Conservation (phyloP, 331 rosid genomes). For the Spiraea crenata region DNA sequence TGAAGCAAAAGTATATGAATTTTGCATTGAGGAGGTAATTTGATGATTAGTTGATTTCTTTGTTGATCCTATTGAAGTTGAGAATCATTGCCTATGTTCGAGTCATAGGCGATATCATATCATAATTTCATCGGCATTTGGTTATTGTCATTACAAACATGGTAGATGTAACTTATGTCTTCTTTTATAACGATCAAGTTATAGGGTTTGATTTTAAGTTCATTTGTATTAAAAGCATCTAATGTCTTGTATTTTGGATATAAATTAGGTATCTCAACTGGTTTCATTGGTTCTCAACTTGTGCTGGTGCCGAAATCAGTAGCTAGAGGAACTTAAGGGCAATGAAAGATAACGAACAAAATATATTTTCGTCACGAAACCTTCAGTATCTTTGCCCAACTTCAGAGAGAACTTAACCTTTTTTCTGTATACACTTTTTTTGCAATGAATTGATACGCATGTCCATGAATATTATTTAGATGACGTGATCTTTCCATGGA, state of each 20-base stretch:
- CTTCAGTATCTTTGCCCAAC: background rate
- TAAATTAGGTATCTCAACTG: background rate
- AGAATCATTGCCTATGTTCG: conserved; percentile 1
- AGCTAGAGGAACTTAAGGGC: background rate
- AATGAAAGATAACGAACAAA: background rate
- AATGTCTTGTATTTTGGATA: no score
- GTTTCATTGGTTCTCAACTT: background rate
- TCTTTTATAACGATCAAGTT: background rate
- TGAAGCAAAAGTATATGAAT: background rate
- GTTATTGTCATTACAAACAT: conserved; percentile 8
- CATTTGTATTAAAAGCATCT: no score
- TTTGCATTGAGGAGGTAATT: conserved; percentile 18
- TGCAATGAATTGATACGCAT: background rate
- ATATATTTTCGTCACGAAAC: background rate
- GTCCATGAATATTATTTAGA: no score
- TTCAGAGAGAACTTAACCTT: background rate
- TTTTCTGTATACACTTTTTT: no score
- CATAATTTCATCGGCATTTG: background rate
- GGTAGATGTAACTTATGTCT: background rate
- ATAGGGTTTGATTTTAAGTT: background rate
- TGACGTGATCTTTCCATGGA: background rate
- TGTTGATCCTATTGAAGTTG: background rate
- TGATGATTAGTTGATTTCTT: background rate
- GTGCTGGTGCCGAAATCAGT: background rate
- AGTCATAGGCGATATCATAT: background rate